Evolutionary conservation across 345 rosid species (phyloP).

Genomic region (Salix koriyanagi): DNA sequence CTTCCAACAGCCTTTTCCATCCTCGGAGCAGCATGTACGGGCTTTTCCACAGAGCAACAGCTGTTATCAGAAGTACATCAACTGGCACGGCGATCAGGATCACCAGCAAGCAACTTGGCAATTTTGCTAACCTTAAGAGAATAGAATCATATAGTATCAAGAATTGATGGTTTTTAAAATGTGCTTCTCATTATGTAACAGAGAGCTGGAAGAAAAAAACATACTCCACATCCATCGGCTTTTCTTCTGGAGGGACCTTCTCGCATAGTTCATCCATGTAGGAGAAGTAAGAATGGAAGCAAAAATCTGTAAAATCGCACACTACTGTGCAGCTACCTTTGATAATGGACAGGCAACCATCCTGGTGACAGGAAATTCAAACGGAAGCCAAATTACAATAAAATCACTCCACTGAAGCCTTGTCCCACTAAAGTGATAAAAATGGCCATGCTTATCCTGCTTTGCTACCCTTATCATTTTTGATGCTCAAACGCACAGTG

Average conservation of each 20-base stretch:
- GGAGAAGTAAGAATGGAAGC: constrained; percentile 88
- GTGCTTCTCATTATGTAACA: not conserved
- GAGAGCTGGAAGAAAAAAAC: not conserved
- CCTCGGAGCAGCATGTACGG: constrained; percentile 80
- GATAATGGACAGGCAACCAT: constrained; percentile 62
- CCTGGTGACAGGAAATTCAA: constrained; percentile 40
- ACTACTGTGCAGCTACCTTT: constrained; percentile 68
- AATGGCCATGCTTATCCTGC: not conserved
- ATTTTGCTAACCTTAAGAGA: constrained; percentile 44
- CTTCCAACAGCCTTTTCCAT: constrained; percentile 84
- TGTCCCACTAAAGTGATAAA: not conserved
- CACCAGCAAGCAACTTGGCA: constrained; percentile 66
- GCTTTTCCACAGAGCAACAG: constrained; percentile 70
- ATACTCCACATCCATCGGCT: constrained; percentile 60
- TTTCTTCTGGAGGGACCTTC: constrained; percentile 42
- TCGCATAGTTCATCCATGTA: constrained; percentile 80
- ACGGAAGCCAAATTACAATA: not conserved
- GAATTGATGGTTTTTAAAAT: not conserved
- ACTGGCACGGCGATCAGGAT: constrained; percentile 57
- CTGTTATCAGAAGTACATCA: constrained; percentile 53
- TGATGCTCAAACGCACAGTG: no score
- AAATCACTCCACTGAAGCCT: not conserved
- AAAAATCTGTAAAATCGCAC: constrained; percentile 69
- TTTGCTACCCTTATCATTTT: no score
- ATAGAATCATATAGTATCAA: not conserved